Evolutionary conservation across 768 basidiomycete species (phyloP), one percentile per base, ranked within the genome.

Genomic region (Amanita rubescens): DNA sequence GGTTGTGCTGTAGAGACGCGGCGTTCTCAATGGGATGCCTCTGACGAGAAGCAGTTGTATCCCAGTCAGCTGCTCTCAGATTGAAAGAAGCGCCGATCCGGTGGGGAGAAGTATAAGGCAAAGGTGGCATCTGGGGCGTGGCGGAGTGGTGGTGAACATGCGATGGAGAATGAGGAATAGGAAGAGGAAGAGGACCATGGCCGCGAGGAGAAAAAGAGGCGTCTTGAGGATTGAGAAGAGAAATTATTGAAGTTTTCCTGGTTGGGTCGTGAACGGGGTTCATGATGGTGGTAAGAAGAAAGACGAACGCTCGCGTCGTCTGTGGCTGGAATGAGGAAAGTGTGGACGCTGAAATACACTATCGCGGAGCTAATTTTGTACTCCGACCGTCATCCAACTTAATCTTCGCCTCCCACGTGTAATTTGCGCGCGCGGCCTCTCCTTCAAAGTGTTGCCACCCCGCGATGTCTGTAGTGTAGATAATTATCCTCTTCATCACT

Each of bases 1-100:
- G 60, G 44, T 49, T 59, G 35, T 56, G 57, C 41, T 56, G 50
- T 22, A 51, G 25, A 9, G 69, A 58, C 55, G 59, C 62, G 56
- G 65, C 69, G 54, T 69, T 68, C 33, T 69, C 66, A 47, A 63
- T 60, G 44, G 70, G 27, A 14, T 17, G 39, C 51, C 51, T 41
- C 8, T 30, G 51, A 9, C 51, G 51, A 24, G 51, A 7, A 7
- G n/a, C 41, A 58, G 63, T 25, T 1, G 57, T 58, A 19, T 62
- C 65, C 82, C 84, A 85, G 60, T 67, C 80, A 5, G 84, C 84
- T 10, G 81, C 78, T 37, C 81, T 75, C n/a, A 85, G 76, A 60
- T 78, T 74, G 59, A 74, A 85, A 20, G 75, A 64, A 10, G 69
- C 51, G 10, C 53, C 58, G 32, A 68, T 54, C 4, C 65, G 73